Conservation (phyloP, 2,329 filamentous ascomycete species). For the Colletotrichum eleusines region DNA sequence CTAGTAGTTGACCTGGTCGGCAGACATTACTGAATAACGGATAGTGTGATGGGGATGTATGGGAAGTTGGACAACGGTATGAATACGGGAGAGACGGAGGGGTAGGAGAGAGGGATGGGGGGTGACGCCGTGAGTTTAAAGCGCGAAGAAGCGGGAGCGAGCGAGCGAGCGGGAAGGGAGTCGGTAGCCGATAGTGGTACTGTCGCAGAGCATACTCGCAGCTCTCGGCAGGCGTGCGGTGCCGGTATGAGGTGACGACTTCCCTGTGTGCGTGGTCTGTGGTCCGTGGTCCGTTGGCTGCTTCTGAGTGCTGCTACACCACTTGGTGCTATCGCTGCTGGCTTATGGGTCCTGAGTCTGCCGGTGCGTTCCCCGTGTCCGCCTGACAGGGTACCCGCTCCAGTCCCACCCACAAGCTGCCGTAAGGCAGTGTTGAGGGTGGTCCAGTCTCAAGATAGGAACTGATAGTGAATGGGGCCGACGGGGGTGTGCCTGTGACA, state of each 20-base stretch:
- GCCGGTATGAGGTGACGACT: slow-evolving; percentile 36
- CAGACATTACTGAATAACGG: slow-evolving; percentile 39
- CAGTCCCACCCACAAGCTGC: slow-evolving; percentile 15
- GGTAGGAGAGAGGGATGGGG: slow-evolving; percentile 26
- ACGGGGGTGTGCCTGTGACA: slow-evolving; percentile 34
- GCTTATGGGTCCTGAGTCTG: slow-evolving; percentile 13
- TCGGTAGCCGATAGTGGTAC: slow-evolving; percentile 11
- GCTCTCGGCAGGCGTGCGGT: slow-evolving; percentile 37
- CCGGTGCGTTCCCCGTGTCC: slow-evolving; percentile 19
- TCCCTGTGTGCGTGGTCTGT: slow-evolving; percentile 23
- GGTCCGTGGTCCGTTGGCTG: slow-evolving; percentile 23
- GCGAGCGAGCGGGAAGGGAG: slow-evolving; percentile 16
- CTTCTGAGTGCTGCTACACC: slow-evolving; percentile 15
- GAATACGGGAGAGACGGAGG: slow-evolving; percentile 7
- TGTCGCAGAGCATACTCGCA: slow-evolving; percentile 24
- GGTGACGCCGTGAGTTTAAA: slow-evolving; percentile 40
- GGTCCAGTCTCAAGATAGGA: slow-evolving; percentile 31
- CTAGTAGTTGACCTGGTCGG: slow-evolving; percentile 41
- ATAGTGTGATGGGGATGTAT: slow-evolving; percentile 23
- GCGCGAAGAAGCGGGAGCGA: slow-evolving; percentile 29
- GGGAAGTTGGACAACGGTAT: slow-evolving; percentile 1
- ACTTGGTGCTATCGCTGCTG: slow-evolving; percentile 1
- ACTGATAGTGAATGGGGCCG: slow-evolving; percentile 26
- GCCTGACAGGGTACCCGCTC: slow-evolving; percentile 29
- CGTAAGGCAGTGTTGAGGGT: slow-evolving; percentile 2